Conservation (phyloP, 805 yeast genomes). For the Candida silvicultrix region DNA sequence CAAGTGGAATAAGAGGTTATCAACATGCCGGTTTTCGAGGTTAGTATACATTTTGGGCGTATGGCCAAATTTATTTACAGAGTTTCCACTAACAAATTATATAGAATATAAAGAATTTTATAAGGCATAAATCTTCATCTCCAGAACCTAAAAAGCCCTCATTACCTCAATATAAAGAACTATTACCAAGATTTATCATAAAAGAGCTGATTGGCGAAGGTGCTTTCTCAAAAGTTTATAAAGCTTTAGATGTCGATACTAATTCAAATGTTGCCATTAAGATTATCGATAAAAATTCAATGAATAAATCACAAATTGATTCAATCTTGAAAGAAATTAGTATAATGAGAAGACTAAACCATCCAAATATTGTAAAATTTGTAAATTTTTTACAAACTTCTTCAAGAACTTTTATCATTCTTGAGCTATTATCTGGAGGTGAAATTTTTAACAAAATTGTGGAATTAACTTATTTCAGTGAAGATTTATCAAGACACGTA, state of each 20-base stretch:
- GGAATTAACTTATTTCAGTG: conserved; percentile 58
- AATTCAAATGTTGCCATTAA: conserved; percentile 39
- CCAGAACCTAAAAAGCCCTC: background rate
- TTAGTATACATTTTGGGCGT: background rate
- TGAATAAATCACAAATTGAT: conserved; percentile 54
- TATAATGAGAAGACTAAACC: conserved; percentile 62
- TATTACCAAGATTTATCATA: conserved; percentile 30
- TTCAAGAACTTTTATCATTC: conserved; percentile 58
- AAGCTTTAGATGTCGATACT: conserved; percentile 34
- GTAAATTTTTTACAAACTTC: conserved; percentile 61
- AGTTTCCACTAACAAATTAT: no score
- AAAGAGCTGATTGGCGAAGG: conserved; percentile 68
- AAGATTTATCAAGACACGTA: conserved; percentile 57
- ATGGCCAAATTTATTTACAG: no score
- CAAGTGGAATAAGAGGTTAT: background rate
- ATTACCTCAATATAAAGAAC: conserved; percentile 13
- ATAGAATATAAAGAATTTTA: background rate
- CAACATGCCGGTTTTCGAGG: background rate
- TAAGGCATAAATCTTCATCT: background rate
- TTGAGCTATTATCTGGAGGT: conserved; percentile 75
- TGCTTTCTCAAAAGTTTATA: conserved; percentile 71
- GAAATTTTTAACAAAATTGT: conserved; percentile 66
- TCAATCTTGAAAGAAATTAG: conserved; percentile 78
- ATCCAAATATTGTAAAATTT: conserved; percentile 57
- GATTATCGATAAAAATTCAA: conserved; percentile 60